A percentile compares a stretch with the other conserved stretches of the same genome.
These are phyloP conservation scores for Dactylellina leptospora DNA, from an alignment of 2,329 filamentous ascomycete genomes.

Conservation along the genomic window DNA sequence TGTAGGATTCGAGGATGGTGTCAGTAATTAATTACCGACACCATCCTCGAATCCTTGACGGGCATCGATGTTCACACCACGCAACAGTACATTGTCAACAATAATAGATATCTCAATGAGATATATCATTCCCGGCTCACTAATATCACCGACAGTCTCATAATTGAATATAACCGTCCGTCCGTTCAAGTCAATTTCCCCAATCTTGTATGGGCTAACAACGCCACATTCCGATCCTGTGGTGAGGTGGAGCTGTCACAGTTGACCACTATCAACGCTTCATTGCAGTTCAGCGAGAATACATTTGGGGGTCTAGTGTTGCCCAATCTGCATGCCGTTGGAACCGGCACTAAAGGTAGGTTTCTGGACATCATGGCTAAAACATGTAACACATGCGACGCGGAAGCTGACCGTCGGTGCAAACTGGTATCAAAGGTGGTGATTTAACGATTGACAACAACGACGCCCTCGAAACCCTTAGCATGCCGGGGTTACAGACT, in stretches of 20 bases:
- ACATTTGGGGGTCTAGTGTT: conserved; percentile 58
- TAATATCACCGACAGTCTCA: conserved; percentile 74
- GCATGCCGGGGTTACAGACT: conserved; percentile 53
- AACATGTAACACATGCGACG: too few species aligned
- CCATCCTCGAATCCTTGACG: conserved; percentile 77
- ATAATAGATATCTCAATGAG: conserved; percentile 80
- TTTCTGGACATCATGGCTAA: too few species aligned
- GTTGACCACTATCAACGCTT: conserved; percentile 76
- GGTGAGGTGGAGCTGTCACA: conserved; percentile 76
- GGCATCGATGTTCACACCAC: conserved; percentile 82
- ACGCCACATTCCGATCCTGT: conserved; percentile 84
- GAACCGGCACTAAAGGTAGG: too few species aligned
- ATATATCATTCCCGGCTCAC: conserved; percentile 77
- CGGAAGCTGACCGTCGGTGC: too few species aligned
- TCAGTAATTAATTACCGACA: conserved; percentile 95
- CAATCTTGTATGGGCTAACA: conserved; percentile 78
- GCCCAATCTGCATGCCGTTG: conserved; percentile 70
- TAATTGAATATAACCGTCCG: conserved; percentile 81
- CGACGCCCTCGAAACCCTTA: background rate
- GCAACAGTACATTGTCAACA: conserved; percentile 79
- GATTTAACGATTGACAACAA: background rate
- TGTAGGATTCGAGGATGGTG: too few species aligned
- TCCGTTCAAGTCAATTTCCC: conserved; percentile 75
- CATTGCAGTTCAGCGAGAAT: conserved; percentile 85
- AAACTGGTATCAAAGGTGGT: conserved; percentile 65